phyloP scores from a whole-genome alignment of 2,329 filamentous ascomycete species.

The Fusarium sp. region DNA sequence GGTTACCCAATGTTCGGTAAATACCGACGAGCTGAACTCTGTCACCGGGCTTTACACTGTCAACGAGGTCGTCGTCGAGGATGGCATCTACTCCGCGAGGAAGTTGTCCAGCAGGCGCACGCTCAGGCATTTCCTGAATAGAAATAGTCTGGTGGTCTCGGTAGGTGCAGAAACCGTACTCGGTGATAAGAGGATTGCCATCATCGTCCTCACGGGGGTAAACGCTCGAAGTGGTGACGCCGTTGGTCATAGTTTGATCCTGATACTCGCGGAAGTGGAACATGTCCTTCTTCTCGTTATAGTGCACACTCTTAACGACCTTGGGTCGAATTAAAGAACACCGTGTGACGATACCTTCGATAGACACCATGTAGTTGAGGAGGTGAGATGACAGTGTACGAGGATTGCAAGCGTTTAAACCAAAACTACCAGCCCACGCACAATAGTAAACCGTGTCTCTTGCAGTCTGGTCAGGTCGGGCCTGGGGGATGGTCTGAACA shows the following conservation, averaged over 20 bases:
- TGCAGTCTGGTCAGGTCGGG: slow-evolving; percentile 78
- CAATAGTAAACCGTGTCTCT: slow-evolving; percentile 93
- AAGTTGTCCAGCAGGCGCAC: slow-evolving; percentile 93
- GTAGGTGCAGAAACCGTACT: slow-evolving; percentile 96
- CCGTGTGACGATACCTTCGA: slow-evolving; percentile 97
- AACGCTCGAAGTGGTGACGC: slow-evolving; percentile 87
- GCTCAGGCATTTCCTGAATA: slow-evolving; percentile 98
- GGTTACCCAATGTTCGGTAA: slow-evolving; percentile 92
- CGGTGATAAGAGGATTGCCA: slow-evolving; percentile 90
- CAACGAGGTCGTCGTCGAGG: slow-evolving; percentile 94
- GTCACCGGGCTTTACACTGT: slow-evolving; percentile 94
- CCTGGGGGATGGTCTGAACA: slow-evolving; percentile 80
- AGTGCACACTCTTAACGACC: slow-evolving; percentile 98
- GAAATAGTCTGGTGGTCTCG: slow-evolving; percentile 97
- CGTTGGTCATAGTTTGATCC: slow-evolving; percentile 97
- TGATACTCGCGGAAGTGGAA: slow-evolving; percentile 92
- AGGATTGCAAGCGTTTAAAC: slow-evolving; percentile 93
- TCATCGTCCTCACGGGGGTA: slow-evolving; percentile 95
- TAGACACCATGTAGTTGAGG: slow-evolving; percentile 95
- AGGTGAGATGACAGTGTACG: slow-evolving; percentile 89
- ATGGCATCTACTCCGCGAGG: slow-evolving; percentile 96
- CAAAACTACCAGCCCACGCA: slow-evolving; percentile 96
- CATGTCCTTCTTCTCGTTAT: slow-evolving; percentile 85
- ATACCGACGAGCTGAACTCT: slow-evolving; percentile 97
- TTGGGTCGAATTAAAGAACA: slow-evolving; percentile 96